phyloP scores from a whole-genome alignment of 257 asterid species.

The Linderniella brevidens region DNA sequence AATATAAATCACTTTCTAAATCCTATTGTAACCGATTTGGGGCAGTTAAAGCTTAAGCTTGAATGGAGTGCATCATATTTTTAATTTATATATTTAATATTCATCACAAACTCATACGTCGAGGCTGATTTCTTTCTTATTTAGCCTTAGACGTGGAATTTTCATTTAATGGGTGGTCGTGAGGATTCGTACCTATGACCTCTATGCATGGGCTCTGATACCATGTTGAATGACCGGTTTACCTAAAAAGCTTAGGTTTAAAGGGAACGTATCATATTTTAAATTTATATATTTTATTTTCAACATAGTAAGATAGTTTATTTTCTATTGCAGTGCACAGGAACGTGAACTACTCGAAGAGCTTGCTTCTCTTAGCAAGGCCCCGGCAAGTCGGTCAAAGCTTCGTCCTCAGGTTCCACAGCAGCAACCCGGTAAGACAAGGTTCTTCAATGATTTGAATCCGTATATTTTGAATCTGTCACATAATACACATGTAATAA shows the following conservation, averaged over 20 bases:
- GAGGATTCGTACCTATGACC: too few species aligned
- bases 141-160: too few species aligned
- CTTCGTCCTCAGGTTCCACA: constrained; percentile 30
- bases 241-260: too few species aligned
- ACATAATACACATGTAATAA: too few species aligned
- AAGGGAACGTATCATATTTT: too few species aligned
- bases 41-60: constrained; percentile 1
- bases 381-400: constrained; percentile 41
- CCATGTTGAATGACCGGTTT: too few species aligned
- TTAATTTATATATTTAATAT: constrained; percentile 2
- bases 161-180: too few species aligned
- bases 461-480: neutral
- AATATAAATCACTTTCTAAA: neutral
- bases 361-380: constrained; percentile 50
- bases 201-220: too few species aligned
- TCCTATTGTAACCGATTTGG: constrained; percentile 6
- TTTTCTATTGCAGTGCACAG: constrained; percentile 29
- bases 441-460: neutral
- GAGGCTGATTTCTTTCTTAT: too few species aligned
- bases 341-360: constrained; percentile 89
- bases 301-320: constrained; percentile 7
- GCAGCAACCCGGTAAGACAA: constrained; percentile 48
- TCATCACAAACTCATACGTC: too few species aligned
- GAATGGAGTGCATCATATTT: too few species aligned
- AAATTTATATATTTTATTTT: too few species aligned